Base-by-base conservation (phyloP, 768 basidiomycete genomes). In the Trametes meyenii region DNA sequence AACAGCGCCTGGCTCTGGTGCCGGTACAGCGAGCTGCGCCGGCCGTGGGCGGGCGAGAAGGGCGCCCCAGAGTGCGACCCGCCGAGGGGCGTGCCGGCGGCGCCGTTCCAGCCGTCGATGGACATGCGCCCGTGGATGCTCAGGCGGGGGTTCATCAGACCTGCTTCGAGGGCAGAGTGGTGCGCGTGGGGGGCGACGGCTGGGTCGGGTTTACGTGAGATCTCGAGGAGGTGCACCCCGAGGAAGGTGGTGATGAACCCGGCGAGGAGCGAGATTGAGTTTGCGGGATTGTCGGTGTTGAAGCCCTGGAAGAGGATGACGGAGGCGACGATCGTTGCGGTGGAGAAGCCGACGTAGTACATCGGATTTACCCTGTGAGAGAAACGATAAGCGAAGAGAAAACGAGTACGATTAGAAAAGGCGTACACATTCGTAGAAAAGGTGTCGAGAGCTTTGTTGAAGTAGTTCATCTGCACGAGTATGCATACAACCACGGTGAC, bases 351-450 rank as follows among this genome's bases (percentile, higher is more conserved):
- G 74, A 98, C 96, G 70, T 95, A 98, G 77, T 98, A 98, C 80
- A 97, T 90, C 0, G 96, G 96, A 73, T 98, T 98, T 53, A 98
- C 96, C 50, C 94, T 96, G 55, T 19, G 23, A n/a, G 11, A 11
- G 3, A 1, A 3, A 19, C 43, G 16, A 26, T 12, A 4, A 57
- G 60, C 33, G 26, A 53, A 14, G 49, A 48, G 1, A 5, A 50
- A 14, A 17, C 36, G 33, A 38, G 49, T 17, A 52, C 58, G 2
- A 62, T 50, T 23, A 58, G 29, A 40, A 33, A 17, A 62, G 14
- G 82, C 93, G 65, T 83, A 96, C 94, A 98, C 92, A 71, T 98
- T 98, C 45, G 96, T 97, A 2, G 94, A 95, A 74, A 98, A 98
- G 0, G 86, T 94, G 72, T 98, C 96, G 53, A 98, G 82, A 0